Base-by-base conservation (phyloP, 2,329 filamentous ascomycete genomes). In the Penicillium sclerotiorum region DNA sequence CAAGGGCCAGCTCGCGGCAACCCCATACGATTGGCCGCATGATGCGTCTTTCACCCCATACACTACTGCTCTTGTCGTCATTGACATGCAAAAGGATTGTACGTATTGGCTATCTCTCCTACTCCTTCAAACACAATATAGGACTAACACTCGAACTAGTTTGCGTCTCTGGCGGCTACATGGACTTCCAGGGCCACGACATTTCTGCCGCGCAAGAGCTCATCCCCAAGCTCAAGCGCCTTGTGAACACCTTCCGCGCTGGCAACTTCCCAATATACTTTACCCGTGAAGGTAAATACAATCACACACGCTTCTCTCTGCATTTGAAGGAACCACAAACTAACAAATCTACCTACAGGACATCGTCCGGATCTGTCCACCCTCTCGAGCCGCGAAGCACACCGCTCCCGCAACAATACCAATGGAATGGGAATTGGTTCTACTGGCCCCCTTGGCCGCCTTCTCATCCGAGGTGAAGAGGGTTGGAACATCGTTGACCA, bases 401-500 rank as follows among this genome's bases (percentile, higher is more conserved):
- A 75, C 42, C 76, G 82, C 3, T 81, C 78, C 33, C 70, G 70
- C 11, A 79, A 83, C 49, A 82, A 82, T 55, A 57, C 72, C 4
- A 73, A 73, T 1, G 72, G 74, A 7, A 58, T 80, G n/a, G 77
- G 78, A 0, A 83, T 84, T 38, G 77, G 75, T 3, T 74, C 76
- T 9, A 65, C 53, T 12, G 82, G 82, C 0, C 81, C 81, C 1
- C 64, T 84, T 37, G 82, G 83, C 1, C 77, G 78, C n/a, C 73
- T 85, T 2, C 67, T 86, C 4, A 71, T 85, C 20, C 77, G 82
- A 17, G 82, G 83, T 1, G 79, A 84, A 57, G 59, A 69, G 18
- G 83, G 83, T 1, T 81, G 84, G 59, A 81, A 80, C 39, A 82
- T 78, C 23, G 74, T 85, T 15, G 67, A 75, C 7, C 81, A 85